These are phyloP conservation scores for Primulina eburnea DNA, from an alignment of 257 asterid genomes.

Conservation along the genomic window DNA sequence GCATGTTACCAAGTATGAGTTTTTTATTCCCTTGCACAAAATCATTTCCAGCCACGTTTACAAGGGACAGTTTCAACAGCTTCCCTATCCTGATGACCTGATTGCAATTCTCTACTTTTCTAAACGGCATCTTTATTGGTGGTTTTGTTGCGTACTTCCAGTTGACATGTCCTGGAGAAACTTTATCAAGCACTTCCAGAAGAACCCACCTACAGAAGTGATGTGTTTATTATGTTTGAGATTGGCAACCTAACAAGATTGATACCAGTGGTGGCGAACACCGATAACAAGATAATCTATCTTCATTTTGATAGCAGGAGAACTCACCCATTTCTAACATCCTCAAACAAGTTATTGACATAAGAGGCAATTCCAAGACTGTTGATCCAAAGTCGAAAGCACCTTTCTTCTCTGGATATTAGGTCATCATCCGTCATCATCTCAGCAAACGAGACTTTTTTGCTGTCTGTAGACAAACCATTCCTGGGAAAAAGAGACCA, in stretches of 20 bases:
- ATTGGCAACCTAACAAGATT: conserved; percentile 12
- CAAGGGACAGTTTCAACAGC: conserved; percentile 79
- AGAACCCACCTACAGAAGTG: conserved; percentile 69
- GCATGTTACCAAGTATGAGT: conserved; percentile 81
- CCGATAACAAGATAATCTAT: neutral
- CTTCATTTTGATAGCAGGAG: conserved; percentile 20
- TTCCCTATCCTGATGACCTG: conserved; percentile 85
- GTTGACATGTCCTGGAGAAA: conserved; percentile 74
- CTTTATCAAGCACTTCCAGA: conserved; percentile 83
- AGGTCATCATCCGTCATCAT: conserved; percentile 95
- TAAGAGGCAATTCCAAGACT: conserved; percentile 81
- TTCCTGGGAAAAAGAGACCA: conserved; percentile 49
- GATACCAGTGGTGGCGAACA: conserved; percentile 19
- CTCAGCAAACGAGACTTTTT: conserved; percentile 79
- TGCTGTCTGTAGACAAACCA: conserved; percentile 87
- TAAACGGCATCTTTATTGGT: conserved; percentile 92
- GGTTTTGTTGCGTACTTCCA: conserved; percentile 96
- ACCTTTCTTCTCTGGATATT: conserved; percentile 97
- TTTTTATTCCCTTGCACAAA: conserved; percentile 96
- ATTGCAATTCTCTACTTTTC: conserved; percentile 95
- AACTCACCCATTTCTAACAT: conserved; percentile 88
- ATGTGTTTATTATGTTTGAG: conserved; percentile 1
- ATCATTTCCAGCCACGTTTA: conserved; percentile 94
- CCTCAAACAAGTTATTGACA: conserved; percentile 89
- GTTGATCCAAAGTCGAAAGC: conserved; percentile 96